These are phyloP conservation scores for Recurvomyces mirabilis DNA, from an alignment of 495 filamentous ascomycete genomes.

Conservation along the genomic window DNA sequence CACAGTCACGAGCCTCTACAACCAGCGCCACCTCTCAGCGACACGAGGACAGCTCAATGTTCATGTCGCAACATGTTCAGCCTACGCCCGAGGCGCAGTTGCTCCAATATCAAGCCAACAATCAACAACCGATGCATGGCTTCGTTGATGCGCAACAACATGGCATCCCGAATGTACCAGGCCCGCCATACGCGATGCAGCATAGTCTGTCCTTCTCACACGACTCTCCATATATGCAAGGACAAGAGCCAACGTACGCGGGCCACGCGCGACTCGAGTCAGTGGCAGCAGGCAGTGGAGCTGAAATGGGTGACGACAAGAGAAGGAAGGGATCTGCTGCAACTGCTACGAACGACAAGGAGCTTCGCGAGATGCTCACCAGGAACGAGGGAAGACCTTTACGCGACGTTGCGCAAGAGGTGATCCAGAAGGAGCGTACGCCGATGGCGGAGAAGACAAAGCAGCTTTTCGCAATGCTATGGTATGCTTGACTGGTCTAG, in stretches of 20 bases:
- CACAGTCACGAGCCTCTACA: constrained; percentile 72
- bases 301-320: constrained; percentile 45
- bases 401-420: constrained; percentile 71
- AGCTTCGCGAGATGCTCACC: constrained; percentile 73
- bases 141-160: constrained; percentile 19
- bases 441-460: constrained; percentile 88
- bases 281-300: constrained; percentile 10
- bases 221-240: constrained; percentile 9
- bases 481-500: constrained; percentile 50
- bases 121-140: constrained; percentile 45
- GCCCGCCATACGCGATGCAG: background rate
- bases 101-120: constrained; percentile 57
- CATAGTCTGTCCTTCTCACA: constrained; percentile 5
- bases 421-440: constrained; percentile 60
- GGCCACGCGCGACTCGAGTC: constrained; percentile 12
- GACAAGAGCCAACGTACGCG: constrained; percentile 1
- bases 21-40: constrained; percentile 40
- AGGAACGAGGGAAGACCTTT: constrained; percentile 63
- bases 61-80: background rate
- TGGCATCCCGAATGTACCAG: constrained; percentile 1
- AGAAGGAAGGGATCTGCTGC: constrained; percentile 59
- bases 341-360: constrained; percentile 78
- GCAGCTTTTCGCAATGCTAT: constrained; percentile 96
- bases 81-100: constrained; percentile 40
- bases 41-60: background rate